Percentiles rank a stretch among this genome's conserved stretches.
Evolutionary conservation across 2,329 filamentous ascomycete species (phyloP).

Genomic region (Xenoacremonium recifei): DNA sequence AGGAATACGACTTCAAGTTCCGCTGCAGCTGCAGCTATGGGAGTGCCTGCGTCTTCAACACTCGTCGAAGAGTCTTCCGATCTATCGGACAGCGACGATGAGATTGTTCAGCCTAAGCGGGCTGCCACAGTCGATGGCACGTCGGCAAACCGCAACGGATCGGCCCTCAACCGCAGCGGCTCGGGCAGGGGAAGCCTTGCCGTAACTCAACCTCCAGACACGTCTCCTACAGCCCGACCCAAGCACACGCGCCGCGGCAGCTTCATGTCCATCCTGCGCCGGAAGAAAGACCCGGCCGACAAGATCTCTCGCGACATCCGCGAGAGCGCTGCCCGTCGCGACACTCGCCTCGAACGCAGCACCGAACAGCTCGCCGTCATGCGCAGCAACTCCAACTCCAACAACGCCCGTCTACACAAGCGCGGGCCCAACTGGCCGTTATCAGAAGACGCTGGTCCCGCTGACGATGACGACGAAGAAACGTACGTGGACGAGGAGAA

Average conservation of each 20-base stretch:
- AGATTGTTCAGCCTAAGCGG: slow-evolving; percentile 26
- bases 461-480: slow-evolving; percentile 30
- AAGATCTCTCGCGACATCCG: slow-evolving; percentile 53
- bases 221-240: slow-evolving; percentile 22
- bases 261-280: slow-evolving; percentile 60
- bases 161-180: slow-evolving; percentile 38
- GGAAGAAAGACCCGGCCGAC: slow-evolving; percentile 52
- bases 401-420: slow-evolving; percentile 24
- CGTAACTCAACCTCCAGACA: slow-evolving; percentile 14
- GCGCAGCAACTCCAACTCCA: slow-evolving; percentile 30
- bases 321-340: slow-evolving; percentile 60
- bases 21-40: slow-evolving; percentile 38
- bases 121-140: slow-evolving; percentile 4
- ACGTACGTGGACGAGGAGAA: slow-evolving; percentile 23
- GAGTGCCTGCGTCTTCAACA: slow-evolving; percentile 40
- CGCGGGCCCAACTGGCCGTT: slow-evolving; percentile 34
- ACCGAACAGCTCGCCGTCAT: slow-evolving; percentile 50
- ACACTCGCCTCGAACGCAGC: slow-evolving; percentile 61
- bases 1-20: slow-evolving; percentile 27
- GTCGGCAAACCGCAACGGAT: slow-evolving; percentile 11
- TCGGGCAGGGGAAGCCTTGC: slow-evolving; percentile 40
- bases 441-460: slow-evolving; percentile 28
- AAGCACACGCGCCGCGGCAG: slow-evolving; percentile 43
- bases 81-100: slow-evolving; percentile 59
- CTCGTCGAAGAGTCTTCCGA: slow-evolving; percentile 54